Evolutionary conservation across 2,329 filamentous ascomycete genomes (phyloP), one percentile per base, ranked within the genome.

Genomic region (Colletotrichum melonis): DNA sequence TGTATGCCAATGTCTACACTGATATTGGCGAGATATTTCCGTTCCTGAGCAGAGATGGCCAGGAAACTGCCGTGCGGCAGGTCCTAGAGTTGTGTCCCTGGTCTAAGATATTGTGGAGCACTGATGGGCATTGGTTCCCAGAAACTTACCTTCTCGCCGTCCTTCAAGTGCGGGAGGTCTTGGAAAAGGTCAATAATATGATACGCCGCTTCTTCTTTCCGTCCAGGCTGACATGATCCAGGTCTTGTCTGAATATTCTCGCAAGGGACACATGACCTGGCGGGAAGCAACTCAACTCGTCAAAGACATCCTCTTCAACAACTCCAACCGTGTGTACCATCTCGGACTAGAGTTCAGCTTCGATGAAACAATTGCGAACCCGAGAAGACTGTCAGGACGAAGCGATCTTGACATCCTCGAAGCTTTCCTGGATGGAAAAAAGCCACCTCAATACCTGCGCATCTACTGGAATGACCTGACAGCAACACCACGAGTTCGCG

Each of bases 11-110:
- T 78, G 93, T 94, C 1, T 97, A 95, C 79, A 89, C 94, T 14
- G 95, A 97, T 78, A 90, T 97, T 67, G 94, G 95, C 1, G 92
- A 95, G 78, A 92, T 97, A 0, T 97, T 97, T 73, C 94, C 94
- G 0, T 92, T 92, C 82, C 82, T 97, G 49, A 95, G 92, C 75
- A 89, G 92, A 62, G 91, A 94, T 72, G 95, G 94, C 0, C 94
- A 97, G 80, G 91, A 93, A 76, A 85, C 86, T 0, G 88, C 95
- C 1, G 76, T 97, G 14, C 89, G 91, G 57, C 90, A 97, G 78
- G 90, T 93, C 1, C 82, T 97, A 9, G 94, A 97, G 80, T 81
- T 96, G 4, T 92, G 91, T 26, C 94, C 94, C 0, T 90, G 89
- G 67, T 91, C 90, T 64, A 96, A 96, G 82, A 86, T 97, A 0